Conservation (phyloP, 495 filamentous ascomycete species). For the Rhypophila decipiens region DNA sequence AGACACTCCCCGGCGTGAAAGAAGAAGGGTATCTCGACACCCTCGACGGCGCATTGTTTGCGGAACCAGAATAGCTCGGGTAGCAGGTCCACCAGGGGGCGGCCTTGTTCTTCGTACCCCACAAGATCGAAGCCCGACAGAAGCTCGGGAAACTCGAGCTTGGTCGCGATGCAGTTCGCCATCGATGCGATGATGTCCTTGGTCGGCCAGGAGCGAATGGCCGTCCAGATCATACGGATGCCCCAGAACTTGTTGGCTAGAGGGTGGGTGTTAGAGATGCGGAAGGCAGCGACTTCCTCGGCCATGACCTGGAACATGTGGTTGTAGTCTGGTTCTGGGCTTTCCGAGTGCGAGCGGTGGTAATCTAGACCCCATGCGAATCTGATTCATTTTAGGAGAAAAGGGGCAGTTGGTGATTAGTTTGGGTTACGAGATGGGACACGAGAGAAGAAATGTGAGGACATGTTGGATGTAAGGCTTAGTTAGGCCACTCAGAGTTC, state of each 20-base stretch:
- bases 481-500: too few relatives aligned
- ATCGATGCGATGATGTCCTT: slow-evolving; percentile 68
- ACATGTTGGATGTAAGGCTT: too few relatives aligned
- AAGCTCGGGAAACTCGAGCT: slow-evolving; percentile 67
- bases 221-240: slow-evolving; percentile 81
- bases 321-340: slow-evolving; percentile 53
- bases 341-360: slow-evolving; percentile 50
- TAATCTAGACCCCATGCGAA: slow-evolving; percentile 58
- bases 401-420: background rate
- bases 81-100: slow-evolving; percentile 66
- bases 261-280: slow-evolving; percentile 51
- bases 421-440: background rate
- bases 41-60: slow-evolving; percentile 71
- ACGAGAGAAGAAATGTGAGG: background rate
- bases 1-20: slow-evolving; percentile 88
- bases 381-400: slow-evolving; percentile 18
- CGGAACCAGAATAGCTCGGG: slow-evolving; percentile 90
- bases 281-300: slow-evolving; percentile 75
- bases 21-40: slow-evolving; percentile 86
- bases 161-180: slow-evolving; percentile 77
- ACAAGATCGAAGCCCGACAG: slow-evolving; percentile 87
- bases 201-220: slow-evolving; percentile 54
- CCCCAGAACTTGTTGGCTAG: slow-evolving; percentile 77
- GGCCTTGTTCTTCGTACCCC: slow-evolving; percentile 74
- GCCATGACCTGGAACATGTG: slow-evolving; percentile 64